phyloP scores from a whole-genome alignment of 1,284 basidiomycete genomes.

The Ustilago hordei region DNA sequence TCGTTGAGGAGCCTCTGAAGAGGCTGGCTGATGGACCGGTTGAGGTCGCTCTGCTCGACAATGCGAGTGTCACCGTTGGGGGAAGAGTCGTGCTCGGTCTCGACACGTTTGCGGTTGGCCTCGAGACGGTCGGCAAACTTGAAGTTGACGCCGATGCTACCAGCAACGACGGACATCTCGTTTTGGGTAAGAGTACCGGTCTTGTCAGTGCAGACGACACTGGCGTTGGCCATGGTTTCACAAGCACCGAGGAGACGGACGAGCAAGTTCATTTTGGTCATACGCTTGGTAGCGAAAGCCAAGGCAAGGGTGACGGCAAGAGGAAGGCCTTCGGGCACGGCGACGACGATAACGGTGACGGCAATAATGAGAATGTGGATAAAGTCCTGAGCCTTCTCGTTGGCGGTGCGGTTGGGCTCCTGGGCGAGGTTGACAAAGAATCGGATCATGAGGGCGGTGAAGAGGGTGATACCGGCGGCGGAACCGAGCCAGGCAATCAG shows the following conservation, averaged over 20 bases:
- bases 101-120: conserved; percentile 80
- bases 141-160: conserved; percentile 89
- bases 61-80: conserved; percentile 78
- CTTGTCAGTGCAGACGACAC: conserved; percentile 96
- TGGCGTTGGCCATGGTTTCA: conserved; percentile 98
- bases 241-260: conserved; percentile 95
- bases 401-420: conserved; percentile 74
- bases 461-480: conserved; percentile 83
- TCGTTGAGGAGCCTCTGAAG: conserved; percentile 83
- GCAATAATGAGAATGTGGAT: conserved; percentile 94
- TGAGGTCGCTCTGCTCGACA: conserved; percentile 78
- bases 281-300: conserved; percentile 95
- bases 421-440: conserved; percentile 86
- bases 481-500: conserved; percentile 92
- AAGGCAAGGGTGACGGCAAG: conserved; percentile 95
- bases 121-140: conserved; percentile 88
- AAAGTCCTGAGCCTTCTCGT: conserved; percentile 89
- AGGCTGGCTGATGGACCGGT: conserved; percentile 75
- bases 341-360: conserved; percentile 94
- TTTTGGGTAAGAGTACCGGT: conserved; percentile 88
- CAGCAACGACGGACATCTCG: conserved; percentile 94
- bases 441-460: conserved; percentile 87
- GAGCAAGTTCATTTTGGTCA: conserved; percentile 93
- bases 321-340: conserved; percentile 95
- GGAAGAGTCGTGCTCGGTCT: conserved; percentile 73